Evolutionary conservation across 176 grass and related monocot species (phyloP).

Genomic region (Aegilops longissima): DNA sequence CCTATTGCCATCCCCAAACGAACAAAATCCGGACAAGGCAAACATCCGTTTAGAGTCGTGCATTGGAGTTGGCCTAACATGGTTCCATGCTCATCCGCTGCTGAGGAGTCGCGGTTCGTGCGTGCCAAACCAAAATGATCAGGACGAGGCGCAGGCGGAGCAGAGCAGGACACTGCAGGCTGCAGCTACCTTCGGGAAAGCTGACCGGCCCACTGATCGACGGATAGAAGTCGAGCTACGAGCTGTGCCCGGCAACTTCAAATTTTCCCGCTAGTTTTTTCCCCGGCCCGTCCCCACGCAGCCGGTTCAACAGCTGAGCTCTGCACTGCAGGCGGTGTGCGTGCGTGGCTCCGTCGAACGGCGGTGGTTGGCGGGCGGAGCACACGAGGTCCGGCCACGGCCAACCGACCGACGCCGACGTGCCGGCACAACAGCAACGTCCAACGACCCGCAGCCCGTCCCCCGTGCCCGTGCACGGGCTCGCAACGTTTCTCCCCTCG

Average conservation of each 20-base stretch:
- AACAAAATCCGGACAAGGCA: no score
- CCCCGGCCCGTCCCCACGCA: no score
- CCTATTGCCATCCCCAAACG: no score
- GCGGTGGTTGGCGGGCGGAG: neutral
- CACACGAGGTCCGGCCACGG: neutral
- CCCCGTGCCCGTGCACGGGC: neutral
- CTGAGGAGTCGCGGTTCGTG: no score
- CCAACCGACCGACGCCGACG: neutral
- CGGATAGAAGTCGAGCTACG: neutral
- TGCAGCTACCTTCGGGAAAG: neutral
- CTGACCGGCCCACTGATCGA: slow-evolving; percentile 18
- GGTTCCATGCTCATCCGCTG: no score
- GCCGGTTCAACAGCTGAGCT: no score
- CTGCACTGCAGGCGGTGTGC: no score
- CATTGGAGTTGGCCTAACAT: no score
- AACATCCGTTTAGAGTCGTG: no score
- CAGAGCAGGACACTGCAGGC: neutral
- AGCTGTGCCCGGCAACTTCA: neutral
- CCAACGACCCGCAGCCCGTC: neutral
- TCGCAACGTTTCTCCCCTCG: neutral
- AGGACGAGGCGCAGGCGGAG: no score
- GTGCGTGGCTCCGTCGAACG: neutral
- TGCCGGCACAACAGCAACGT: neutral
- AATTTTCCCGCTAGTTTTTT: slow-evolving; percentile 36
- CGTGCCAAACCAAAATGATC: no score